Evolutionary conservation across 2,329 filamentous ascomycete genomes (phyloP), one percentile per base, ranked within the genome.

Genomic region (Penicillium sp.): DNA sequence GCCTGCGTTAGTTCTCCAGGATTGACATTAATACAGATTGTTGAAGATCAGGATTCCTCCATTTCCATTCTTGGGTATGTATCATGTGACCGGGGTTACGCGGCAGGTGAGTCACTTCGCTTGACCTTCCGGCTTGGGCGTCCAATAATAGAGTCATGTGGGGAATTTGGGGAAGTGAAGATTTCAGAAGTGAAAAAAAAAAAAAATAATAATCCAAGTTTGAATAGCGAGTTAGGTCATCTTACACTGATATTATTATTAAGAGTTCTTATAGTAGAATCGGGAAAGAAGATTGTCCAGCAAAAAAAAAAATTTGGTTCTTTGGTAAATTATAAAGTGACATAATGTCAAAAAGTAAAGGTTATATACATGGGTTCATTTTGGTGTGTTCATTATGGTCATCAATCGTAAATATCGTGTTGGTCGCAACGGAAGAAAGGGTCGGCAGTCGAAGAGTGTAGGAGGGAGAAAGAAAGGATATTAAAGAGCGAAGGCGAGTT

Each of bases 401-500:
- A 42, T 64, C 19, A 61, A 7, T 66, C 63, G 49, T 65, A 31
- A 31, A 53, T 49, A 55, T 66, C 63, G 59, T 51, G 29, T 51
- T 35, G 43, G 55, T 33, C n/a, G 49, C 29, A 53, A 47, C 42
- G 15, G 19, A 23, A 21, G 43, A 44, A 33, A 42, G 7, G 23
- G 9, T 44, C 19, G 47, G 36, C 2, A 19, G 43, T 54, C 43
- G 53, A 45, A 45, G 42, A 19, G 21, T 39, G 45, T 49, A 44
- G 51, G 27, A 38, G 42, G n/a, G n/a, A n/a, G n/a, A n/a, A n/a
- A 21, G 36, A 41, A 19, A 29, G 15, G n/a, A 10, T 51, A 29
- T 45, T 51, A 42, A 43, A 6, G 29, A 23, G 38, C n/a, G 9
- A 19, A 17, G 35, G 55, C 38, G 19, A 27, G 31, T 9, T 58